phyloP scores from a whole-genome alignment of 2,329 filamentous ascomycete genomes.

The Trichoderma arundinaceum region DNA sequence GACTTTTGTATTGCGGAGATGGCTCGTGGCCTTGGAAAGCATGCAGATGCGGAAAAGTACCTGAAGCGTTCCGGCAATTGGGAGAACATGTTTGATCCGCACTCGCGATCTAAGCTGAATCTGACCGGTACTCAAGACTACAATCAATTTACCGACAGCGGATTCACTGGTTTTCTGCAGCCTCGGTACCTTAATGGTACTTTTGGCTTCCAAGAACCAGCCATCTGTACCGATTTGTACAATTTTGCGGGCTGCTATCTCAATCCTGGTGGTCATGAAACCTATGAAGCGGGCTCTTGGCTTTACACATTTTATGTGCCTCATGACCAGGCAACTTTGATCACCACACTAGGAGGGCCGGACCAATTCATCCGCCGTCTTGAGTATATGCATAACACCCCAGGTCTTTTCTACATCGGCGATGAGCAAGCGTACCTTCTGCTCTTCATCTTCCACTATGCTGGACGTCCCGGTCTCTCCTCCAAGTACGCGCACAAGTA shows the following conservation, averaged over 20 bases:
- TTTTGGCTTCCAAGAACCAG: slow-evolving; percentile 70
- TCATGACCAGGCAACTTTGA: slow-evolving; percentile 55
- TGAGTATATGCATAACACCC: slow-evolving; percentile 66
- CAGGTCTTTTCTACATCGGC: slow-evolving; percentile 70
- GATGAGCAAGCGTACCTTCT: slow-evolving; percentile 63
- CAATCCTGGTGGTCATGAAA: slow-evolving; percentile 46
- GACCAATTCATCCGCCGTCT: slow-evolving; percentile 64
- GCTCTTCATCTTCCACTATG: slow-evolving; percentile 67
- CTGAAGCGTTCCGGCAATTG: slow-evolving; percentile 67
- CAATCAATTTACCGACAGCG: slow-evolving; percentile 54
- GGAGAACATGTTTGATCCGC: slow-evolving; percentile 66
- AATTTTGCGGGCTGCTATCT: slow-evolving; percentile 51
- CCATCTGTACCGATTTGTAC: slow-evolving; percentile 46
- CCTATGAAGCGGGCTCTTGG: slow-evolving; percentile 74
- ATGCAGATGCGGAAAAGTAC: slow-evolving; percentile 63
- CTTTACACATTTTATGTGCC: slow-evolving; percentile 69
- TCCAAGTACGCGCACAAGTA: slow-evolving; percentile 64
- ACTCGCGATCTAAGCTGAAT: slow-evolving; percentile 42
- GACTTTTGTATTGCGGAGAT: slow-evolving; percentile 74
- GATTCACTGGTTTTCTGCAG: slow-evolving; percentile 67
- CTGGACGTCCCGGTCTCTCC: slow-evolving; percentile 64
- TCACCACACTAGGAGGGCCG: slow-evolving; percentile 62
- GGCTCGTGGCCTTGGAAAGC: slow-evolving; percentile 62
- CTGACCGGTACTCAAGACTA: slow-evolving; percentile 47
- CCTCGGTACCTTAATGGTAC: slow-evolving; percentile 69